Base-by-base conservation (phyloP, 2,329 filamentous ascomycete species). In the Magnaporthiopsis rhizophila region DNA sequence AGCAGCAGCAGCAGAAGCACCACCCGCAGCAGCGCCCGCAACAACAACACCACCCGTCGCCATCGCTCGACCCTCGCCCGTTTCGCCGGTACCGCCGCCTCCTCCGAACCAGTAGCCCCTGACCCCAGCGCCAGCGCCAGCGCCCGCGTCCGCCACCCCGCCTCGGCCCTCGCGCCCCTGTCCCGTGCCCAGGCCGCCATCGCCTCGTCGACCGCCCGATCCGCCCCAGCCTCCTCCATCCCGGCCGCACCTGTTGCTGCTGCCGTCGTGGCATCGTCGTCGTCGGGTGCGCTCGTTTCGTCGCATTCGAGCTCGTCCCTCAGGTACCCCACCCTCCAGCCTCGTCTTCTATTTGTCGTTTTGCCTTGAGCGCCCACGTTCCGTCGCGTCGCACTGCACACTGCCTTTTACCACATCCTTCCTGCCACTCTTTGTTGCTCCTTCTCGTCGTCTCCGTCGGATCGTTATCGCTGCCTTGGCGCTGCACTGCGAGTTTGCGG, bases 1-100 rank as follows among this genome's bases (percentile, higher is more conserved):
- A 81, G 82, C 81, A 79, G 45, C n/a, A 53, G 45, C 45, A 53
- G 7, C 45, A 8, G 45, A 3, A 53, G 45, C 45, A 53, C 9
- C 45, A 53, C 18, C 45, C 15, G 45, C 45, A 50, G 45, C 45
- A 50, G 45, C 38, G 7, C 13, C 38, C 12, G 38, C 38, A 45
- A 13, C 45, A 21, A n/a, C 45, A 50, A 7, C 45, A 24, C 45
- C 45, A 2, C 12, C 11, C 57, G 26, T 28, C 57, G 57, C 57
- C 28, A 32, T 60, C 58, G 32, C 32, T 36, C 32, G 15, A 21
- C 32, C 58, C 45, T 53, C 45, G 45, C 45, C 45, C 45, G 45
- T 24, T 24, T 61, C 59, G 24, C 59, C 59, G 59, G 45, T 61
- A 28, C 59, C 59, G 59, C 59, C 59, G 59, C 59, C 59, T 61